A percentile compares a stretch with the other conserved stretches of the same genome.
phyloP scores from a whole-genome alignment of 768 basidiomycete genomes.

The Tremella fuciformis region DNA sequence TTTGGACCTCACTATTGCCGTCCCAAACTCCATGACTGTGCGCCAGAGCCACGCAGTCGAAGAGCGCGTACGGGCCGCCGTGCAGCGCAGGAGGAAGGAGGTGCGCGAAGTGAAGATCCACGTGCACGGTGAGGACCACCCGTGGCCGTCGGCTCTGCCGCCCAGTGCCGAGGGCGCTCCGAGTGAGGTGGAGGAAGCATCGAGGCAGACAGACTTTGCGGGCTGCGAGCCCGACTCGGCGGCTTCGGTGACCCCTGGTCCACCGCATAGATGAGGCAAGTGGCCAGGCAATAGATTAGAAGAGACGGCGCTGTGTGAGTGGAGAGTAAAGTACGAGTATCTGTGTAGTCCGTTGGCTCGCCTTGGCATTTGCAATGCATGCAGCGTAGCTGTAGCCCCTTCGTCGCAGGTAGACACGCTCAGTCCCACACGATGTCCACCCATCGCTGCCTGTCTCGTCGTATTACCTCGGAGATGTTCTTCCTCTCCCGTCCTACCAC shows the following conservation, averaged over 20 bases:
- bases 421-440: conserved; percentile 4
- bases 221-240: neutral
- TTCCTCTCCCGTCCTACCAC: neutral
- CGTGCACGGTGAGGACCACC: conserved; percentile 40
- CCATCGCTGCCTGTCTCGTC: conserved; percentile 1
- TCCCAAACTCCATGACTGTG: conserved; percentile 63
- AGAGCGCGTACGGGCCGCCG: conserved; percentile 56
- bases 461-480: neutral
- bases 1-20: conserved; percentile 75
- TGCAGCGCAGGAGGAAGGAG: conserved; percentile 51
- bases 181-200: no score
- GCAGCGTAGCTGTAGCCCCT: no score
- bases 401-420: neutral
- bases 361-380: no score
- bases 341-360: no score
- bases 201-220: neutral
- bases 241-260: no score
- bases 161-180: no score
- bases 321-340: no score
- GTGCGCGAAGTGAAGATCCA: conserved; percentile 50
- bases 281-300: no score
- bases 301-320: no score
- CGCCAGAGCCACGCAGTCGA: conserved; percentile 63
- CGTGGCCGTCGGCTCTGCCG: no score
- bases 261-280: no score